A percentile compares a stretch with the other conserved stretches of the same genome.
Conservation (phyloP, 192 early-diverging fungal genomes). For the Ambispora gerdemannii region DNA sequence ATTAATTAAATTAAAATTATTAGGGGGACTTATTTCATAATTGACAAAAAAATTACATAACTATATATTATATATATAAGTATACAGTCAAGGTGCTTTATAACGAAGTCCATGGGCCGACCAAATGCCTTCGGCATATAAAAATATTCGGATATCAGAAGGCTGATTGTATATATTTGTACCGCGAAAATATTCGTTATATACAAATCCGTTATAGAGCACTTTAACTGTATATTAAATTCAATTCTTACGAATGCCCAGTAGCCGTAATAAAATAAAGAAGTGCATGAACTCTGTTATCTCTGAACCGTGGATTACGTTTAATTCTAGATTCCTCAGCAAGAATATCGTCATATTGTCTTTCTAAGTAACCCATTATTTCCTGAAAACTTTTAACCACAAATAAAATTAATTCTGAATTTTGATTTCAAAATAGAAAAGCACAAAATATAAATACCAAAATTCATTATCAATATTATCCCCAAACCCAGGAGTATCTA, state of each 20-base stretch:
- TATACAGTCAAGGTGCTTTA: too few relatives aligned
- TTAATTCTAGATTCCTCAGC: slow-evolving; percentile 85
- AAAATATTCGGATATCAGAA: too few relatives aligned
- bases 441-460: slow-evolving; percentile 54
- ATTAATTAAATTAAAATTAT: background rate
- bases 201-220: too few relatives aligned
- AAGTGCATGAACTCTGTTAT: slow-evolving; percentile 93
- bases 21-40: background rate
- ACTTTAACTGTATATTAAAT: too few relatives aligned
- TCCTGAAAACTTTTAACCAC: slow-evolving; percentile 69
- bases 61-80: slow-evolving; percentile 16
- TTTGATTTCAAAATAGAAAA: background rate
- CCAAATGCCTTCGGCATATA: too few relatives aligned
- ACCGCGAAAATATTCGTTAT: background rate
- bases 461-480: slow-evolving; percentile 94
- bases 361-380: slow-evolving; percentile 91
- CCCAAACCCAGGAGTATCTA: slow-evolving; percentile 99
- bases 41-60: slow-evolving; percentile 7
- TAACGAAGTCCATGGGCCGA: too few relatives aligned
- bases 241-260: slow-evolving; percentile 85
- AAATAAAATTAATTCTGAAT: background rate
- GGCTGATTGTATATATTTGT: slow-evolving; percentile 2
- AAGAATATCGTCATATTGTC: slow-evolving; percentile 91
- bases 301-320: slow-evolving; percentile 82
- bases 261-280: slow-evolving; percentile 98